Conservation (phyloP, 768 basidiomycete species). For the Calocera viscosa region DNA sequence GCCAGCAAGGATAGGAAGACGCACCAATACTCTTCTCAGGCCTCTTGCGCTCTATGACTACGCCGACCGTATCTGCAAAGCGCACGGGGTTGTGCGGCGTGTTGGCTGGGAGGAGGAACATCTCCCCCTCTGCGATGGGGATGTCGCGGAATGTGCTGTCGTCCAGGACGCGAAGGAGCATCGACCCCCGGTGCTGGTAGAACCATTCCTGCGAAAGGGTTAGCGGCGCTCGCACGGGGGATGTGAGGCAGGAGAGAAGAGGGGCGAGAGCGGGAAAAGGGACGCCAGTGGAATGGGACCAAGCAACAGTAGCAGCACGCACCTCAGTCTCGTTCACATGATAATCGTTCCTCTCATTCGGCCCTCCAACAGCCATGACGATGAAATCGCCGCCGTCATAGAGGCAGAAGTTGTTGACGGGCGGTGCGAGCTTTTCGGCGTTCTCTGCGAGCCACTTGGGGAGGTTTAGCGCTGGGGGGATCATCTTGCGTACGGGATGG, state of each 20-base stretch:
- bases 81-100: slow-evolving; percentile 94
- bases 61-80: slow-evolving; percentile 77
- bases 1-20: slow-evolving; percentile 17
- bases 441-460: slow-evolving; percentile 81
- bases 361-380: slow-evolving; percentile 94
- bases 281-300: no score
- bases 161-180: slow-evolving; percentile 80
- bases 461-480: slow-evolving; percentile 76
- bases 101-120: slow-evolving; percentile 91
- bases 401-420: slow-evolving; percentile 83
- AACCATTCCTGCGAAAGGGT: slow-evolving; percentile 70
- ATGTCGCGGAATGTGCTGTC: slow-evolving; percentile 73
- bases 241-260: no score
- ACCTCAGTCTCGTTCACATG: slow-evolving; percentile 94
- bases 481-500: slow-evolving; percentile 23
- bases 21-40: slow-evolving; percentile 63
- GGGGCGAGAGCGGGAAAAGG: no score
- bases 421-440: slow-evolving; percentile 65
- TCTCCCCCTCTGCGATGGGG: slow-evolving; percentile 83
- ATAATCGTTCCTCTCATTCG: slow-evolving; percentile 87
- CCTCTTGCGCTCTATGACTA: slow-evolving; percentile 79
- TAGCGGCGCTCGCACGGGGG: background rate
- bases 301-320: slow-evolving; percentile 13
- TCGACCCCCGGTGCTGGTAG: slow-evolving; percentile 88
- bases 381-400: slow-evolving; percentile 75